phyloP scores from a whole-genome alignment of 306 rosid genomes.

The Medicago ruthenica region DNA sequence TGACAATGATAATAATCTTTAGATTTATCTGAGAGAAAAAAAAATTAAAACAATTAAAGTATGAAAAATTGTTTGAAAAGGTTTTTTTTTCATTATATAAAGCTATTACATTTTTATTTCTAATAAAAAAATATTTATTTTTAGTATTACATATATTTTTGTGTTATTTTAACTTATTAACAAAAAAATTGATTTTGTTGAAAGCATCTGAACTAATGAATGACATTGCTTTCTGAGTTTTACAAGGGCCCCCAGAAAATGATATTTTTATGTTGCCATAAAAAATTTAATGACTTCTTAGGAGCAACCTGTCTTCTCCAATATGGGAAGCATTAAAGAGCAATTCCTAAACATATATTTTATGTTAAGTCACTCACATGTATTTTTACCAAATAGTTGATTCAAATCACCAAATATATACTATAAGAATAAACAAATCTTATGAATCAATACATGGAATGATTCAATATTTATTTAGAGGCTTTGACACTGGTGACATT shows the following conservation, averaged over 20 bases:
- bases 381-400: background rate
- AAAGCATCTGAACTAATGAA: conserved; percentile 8
- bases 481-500: background rate
- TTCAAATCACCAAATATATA: background rate
- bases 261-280: background rate
- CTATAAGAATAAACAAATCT: background rate
- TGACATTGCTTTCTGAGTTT: background rate
- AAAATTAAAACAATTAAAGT: background rate
- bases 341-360: conserved; percentile 5
- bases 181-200: background rate
- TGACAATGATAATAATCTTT: conserved; percentile 36
- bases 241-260: background rate
- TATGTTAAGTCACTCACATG: conserved; percentile 35
- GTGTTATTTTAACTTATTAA: background rate
- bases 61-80: too few relatives aligned
- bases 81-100: too few relatives aligned
- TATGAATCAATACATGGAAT: background rate
- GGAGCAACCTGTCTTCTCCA: conserved; percentile 26
- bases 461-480: background rate
- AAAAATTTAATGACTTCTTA: background rate
- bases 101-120: too few relatives aligned
- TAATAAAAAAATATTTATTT: background rate
- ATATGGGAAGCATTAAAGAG: conserved; percentile 24
- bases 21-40: background rate
- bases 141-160: background rate